Base-by-base conservation (phyloP, 2,329 filamentous ascomycete species). In the Paracorniculantispora psalliotae region DNA sequence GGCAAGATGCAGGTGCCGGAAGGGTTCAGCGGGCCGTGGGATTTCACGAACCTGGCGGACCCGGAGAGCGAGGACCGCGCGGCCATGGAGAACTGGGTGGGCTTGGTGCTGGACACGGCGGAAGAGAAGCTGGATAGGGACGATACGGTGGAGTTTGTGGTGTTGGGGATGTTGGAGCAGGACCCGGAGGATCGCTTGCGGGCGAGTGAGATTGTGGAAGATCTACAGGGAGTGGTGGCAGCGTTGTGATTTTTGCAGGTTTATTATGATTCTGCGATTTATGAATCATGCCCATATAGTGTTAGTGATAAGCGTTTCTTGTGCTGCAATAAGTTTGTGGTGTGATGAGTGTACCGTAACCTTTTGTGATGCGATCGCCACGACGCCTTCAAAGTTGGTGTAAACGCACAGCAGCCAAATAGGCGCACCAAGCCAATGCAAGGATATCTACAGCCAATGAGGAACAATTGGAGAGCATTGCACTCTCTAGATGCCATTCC, bases 401-500 rank as follows among this genome's bases (percentile, higher is more conserved):
- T 57, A 46, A 57, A 33, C 43, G 52, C 28, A 46, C 26, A 28
- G 43, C 21, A 37, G 15, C 19, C 30, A 39, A 37, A 49, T 25
- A 19, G 33, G 41, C 44, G 35, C 30, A 49, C n/a, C n/a, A 26
- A 15, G n/a, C 21, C 19, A 6, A 57, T 49, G 54, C 54, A 57
- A 4, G 10, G 44, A 49, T 48, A 57, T 57, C 54, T 49, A 23
- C 30, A 57, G 46, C 54, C 54, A 57, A 49, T 48, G n/a, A 28
- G 23, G 30, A 26, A 25, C 26, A 10, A 15, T 35, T 9, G 28
- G 6, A 44, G 15, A n/a, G 15, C 19, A 48, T 30, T 19, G 35
- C 33, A 4, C 10, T 7, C 6, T 37, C 39, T 2, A n/a, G 21
- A 37, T 9, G 6, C 10, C 3, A 21, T 21, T 37, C 12, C 37